Evolutionary conservation across 1,139 yeast species (phyloP).

Genomic region (Protomyces arabidopsidicola): DNA sequence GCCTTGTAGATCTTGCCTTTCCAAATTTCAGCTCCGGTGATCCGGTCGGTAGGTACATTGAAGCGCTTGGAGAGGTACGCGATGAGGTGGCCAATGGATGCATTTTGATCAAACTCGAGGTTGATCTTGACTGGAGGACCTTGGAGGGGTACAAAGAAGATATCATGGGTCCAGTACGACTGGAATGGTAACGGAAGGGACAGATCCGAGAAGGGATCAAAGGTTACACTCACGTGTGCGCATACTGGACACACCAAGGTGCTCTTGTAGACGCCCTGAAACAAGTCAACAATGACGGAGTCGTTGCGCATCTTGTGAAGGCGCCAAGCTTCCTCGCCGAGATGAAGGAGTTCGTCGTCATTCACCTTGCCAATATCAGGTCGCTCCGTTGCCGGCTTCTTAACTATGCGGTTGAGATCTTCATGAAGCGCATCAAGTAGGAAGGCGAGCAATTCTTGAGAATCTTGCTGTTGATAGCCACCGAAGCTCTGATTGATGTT

Average conservation of each 20-base stretch:
- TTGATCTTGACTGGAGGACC: constrained; percentile 43
- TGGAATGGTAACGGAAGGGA: constrained; percentile 84
- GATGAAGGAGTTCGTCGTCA: constrained; percentile 49
- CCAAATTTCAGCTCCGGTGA: constrained; percentile 69
- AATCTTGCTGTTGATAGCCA: constrained; percentile 89
- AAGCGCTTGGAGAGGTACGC: constrained; percentile 55
- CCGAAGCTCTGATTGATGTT: constrained; percentile 74
- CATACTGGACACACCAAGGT: constrained; percentile 86
- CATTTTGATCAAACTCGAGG: constrained; percentile 64
- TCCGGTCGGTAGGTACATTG: constrained; percentile 41
- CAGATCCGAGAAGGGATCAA: constrained; percentile 89
- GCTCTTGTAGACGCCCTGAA: constrained; percentile 86
- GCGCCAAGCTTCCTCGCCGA: constrained; percentile 78
- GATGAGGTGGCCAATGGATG: constrained; percentile 63
- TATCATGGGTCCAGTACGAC: constrained; percentile 64
- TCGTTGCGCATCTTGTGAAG: constrained; percentile 77
- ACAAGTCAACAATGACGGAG: constrained; percentile 76
- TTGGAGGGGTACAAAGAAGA: constrained; percentile 58
- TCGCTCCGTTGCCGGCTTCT: constrained; percentile 83
- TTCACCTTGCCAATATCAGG: constrained; percentile 66
- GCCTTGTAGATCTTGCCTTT: constrained; percentile 64
- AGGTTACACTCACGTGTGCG: constrained; percentile 73
- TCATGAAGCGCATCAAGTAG: constrained; percentile 88
- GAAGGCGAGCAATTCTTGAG: constrained; percentile 90
- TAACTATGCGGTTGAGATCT: constrained; percentile 73